These are phyloP conservation scores for Debaryomyces nepalensis DNA, from an alignment of 1,139 yeast genomes.

Conservation along the genomic window DNA sequence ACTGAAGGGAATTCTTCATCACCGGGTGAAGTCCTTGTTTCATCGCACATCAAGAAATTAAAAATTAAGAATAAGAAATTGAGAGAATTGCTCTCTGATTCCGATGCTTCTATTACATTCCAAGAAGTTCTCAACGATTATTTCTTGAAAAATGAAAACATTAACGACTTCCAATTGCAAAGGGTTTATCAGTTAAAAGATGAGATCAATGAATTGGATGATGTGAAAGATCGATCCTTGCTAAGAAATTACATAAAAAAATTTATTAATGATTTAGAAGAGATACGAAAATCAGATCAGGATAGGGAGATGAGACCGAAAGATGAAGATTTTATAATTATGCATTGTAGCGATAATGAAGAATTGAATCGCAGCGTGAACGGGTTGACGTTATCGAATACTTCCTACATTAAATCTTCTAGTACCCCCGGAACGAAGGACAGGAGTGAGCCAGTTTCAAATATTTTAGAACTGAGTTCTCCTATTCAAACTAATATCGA, in stretches of 20 bases:
- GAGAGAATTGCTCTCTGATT: slow-evolving; percentile 2
- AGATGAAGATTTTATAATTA: slow-evolving; percentile 20
- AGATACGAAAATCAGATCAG: background rate
- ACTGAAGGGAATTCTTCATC: too few species aligned
- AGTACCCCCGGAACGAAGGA: background rate
- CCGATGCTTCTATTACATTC: slow-evolving; percentile 3
- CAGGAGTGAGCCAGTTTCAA: background rate
- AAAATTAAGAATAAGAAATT: slow-evolving; percentile 3
- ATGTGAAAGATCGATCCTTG: background rate
- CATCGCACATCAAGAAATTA: background rate
- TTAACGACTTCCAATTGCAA: slow-evolving; percentile 7
- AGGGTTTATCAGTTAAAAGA: slow-evolving; percentile 10
- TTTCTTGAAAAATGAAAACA: slow-evolving; percentile 10
- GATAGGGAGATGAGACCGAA: slow-evolving; percentile 16
- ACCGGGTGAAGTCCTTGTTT: slow-evolving; percentile 3
- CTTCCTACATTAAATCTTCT: background rate
- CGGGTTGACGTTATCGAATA: slow-evolving; percentile 15
- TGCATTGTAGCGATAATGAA: slow-evolving; percentile 18
- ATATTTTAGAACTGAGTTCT: background rate
- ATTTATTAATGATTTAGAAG: background rate
- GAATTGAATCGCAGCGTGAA: slow-evolving; percentile 21
- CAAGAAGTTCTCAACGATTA: slow-evolving; percentile 10
- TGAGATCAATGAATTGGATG: slow-evolving; percentile 10
- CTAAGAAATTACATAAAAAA: background rate
- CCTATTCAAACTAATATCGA: too few species aligned